phyloP scores from a whole-genome alignment of 73 alveolate species.

The Paramecium octaurelia region DNA sequence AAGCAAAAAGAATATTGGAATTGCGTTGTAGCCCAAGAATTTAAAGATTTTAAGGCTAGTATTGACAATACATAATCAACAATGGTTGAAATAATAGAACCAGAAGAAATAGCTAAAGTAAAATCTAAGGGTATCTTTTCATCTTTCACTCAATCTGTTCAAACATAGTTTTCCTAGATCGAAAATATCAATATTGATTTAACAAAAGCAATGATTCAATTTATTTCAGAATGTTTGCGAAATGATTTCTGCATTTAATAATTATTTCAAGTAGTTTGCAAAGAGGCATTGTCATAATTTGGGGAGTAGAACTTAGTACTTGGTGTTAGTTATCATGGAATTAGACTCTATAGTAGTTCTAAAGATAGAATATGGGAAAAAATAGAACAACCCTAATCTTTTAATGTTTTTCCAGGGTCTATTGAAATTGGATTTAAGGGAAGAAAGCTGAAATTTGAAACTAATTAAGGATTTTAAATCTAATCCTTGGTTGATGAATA shows the following conservation, averaged over 20 bases:
- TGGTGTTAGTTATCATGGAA: not conserved
- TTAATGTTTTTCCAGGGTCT: slow-evolving; percentile 27
- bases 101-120: not conserved
- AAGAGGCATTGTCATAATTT: not conserved
- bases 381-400: not conserved
- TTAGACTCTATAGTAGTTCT: not conserved
- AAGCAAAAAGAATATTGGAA: not conserved
- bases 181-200: not conserved
- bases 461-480: slow-evolving; percentile 23
- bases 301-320: not conserved
- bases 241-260: not conserved
- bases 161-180: not conserved
- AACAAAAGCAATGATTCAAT: not conserved
- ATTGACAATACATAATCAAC: not conserved
- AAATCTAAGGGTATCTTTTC: not conserved
- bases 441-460: not conserved
- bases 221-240: not conserved
- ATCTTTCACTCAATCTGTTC: not conserved
- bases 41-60: not conserved
- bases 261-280: not conserved
- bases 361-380: not conserved
- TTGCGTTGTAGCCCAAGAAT: not conserved
- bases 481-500: slow-evolving; percentile 24
- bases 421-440: not conserved
- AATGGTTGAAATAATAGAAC: not conserved